A percentile compares a stretch with the other conserved stretches of the same genome.
These are phyloP conservation scores for Austroboletus eburneus DNA, from an alignment of 768 basidiomycete genomes.

Conservation along the genomic window DNA sequence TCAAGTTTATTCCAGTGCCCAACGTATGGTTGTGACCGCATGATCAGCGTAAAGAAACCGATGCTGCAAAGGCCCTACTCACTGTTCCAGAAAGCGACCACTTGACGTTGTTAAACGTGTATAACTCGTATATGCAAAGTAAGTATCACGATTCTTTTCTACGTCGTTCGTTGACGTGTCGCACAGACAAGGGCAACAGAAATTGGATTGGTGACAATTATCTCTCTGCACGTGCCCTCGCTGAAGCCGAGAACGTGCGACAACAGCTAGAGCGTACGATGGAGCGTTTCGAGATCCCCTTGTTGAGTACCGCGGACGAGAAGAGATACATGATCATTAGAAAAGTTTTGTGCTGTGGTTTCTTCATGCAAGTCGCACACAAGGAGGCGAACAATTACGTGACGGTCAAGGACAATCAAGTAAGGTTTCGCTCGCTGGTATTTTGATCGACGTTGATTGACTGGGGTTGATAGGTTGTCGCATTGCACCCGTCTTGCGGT, in stretches of 20 bases:
- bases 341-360: slow-evolving; percentile 83
- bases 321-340: slow-evolving; percentile 74
- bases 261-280: slow-evolving; percentile 84
- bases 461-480: slow-evolving; percentile 12
- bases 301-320: slow-evolving; percentile 65
- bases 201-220: slow-evolving; percentile 93
- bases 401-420: slow-evolving; percentile 95
- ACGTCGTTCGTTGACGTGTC: neutral
- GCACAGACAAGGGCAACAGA: slow-evolving; percentile 65
- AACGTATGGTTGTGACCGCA: slow-evolving; percentile 93
- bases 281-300: slow-evolving; percentile 83
- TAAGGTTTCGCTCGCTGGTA: slow-evolving; percentile 24
- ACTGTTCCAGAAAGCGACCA: slow-evolving; percentile 97
- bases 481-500: slow-evolving; percentile 77
- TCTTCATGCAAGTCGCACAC: slow-evolving; percentile 98
- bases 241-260: slow-evolving; percentile 92
- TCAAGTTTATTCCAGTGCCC: slow-evolving; percentile 43
- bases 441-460: neutral
- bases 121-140: slow-evolving; percentile 88
- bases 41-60: slow-evolving; percentile 85
- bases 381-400: slow-evolving; percentile 84
- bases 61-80: slow-evolving; percentile 83
- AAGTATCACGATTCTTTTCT: slow-evolving; percentile 24
- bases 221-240: slow-evolving; percentile 74
- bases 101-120: slow-evolving; percentile 90